Conservation (phyloP, 2,329 filamentous ascomycete species). For the Diaporthe sp. region DNA sequence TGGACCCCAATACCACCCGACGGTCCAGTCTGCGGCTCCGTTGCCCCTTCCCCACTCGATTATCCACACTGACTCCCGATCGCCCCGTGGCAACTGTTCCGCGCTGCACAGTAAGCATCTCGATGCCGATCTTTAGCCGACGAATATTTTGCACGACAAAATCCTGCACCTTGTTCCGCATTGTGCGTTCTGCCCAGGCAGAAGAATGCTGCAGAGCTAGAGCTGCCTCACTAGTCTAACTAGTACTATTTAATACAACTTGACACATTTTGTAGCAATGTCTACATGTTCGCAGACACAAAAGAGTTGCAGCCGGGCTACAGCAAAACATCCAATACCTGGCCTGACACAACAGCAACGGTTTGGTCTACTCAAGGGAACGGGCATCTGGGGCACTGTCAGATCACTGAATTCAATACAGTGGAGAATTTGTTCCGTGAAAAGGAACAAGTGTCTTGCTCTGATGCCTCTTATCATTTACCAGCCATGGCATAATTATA, state of each 20-base stretch:
- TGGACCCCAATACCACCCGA: constrained; percentile 8
- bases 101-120: neutral
- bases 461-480: neutral
- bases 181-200: constrained; percentile 21
- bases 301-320: neutral
- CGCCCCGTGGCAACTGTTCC: constrained; percentile 3
- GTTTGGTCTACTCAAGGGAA: neutral
- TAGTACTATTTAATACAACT: neutral
- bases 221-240: neutral
- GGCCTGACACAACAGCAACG: neutral
- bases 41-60: neutral
- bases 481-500: neutral
- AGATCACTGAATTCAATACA: neutral
- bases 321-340: neutral
- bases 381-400: neutral
- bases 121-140: constrained; percentile 21
- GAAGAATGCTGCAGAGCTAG: neutral
- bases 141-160: neutral
- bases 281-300: neutral
- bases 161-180: neutral
- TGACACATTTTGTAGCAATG: neutral
- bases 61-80: constrained; percentile 2
- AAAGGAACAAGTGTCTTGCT: neutral
- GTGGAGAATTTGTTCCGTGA: neutral
- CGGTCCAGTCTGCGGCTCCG: constrained; percentile 21